phyloP scores from a whole-genome alignment of 306 rosid genomes.

The Acacia melanoxylon region DNA sequence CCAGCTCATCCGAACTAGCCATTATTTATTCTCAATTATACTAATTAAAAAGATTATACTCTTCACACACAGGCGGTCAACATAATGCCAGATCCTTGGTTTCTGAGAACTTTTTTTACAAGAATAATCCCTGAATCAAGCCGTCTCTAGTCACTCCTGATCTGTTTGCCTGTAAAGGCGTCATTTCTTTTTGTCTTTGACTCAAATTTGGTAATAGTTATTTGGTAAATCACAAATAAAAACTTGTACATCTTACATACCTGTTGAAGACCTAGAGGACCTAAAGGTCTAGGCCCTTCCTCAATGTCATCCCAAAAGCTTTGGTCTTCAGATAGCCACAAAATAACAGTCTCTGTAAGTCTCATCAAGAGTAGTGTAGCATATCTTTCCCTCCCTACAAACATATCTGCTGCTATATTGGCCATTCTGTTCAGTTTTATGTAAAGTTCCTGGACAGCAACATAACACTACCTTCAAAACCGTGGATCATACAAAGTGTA shows the following conservation, averaged over 20 bases:
- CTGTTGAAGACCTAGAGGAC: conserved; percentile 95
- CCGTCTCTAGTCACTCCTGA: neutral
- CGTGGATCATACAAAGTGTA: conserved; percentile 22
- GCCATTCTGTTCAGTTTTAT: conserved; percentile 86
- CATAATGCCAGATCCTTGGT: neutral
- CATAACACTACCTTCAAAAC: conserved; percentile 31
- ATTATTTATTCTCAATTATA: neutral
- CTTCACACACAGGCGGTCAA: neutral
- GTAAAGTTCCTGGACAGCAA: conserved; percentile 78
- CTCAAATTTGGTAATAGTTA: neutral
- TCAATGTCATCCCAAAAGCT: conserved; percentile 99
- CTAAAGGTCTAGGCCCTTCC: conserved; percentile 90
- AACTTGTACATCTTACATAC: conserved; percentile 30
- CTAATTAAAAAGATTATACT: neutral
- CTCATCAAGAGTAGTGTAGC: conserved; percentile 92
- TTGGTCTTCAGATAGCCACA: conserved; percentile 98
- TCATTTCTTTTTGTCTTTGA: neutral
- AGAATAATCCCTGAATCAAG: neutral
- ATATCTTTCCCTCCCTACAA: conserved; percentile 94
- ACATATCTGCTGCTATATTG: conserved; percentile 90
- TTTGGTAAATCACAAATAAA: neutral
- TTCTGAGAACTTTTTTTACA: neutral
- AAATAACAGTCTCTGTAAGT: conserved; percentile 92
- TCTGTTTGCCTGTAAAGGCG: neutral
- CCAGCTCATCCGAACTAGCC: neutral